A percentile compares a stretch with the other conserved stretches of the same genome.
Evolutionary conservation across 768 basidiomycete species (phyloP).

Genomic region (Phylloporus arenicola): DNA sequence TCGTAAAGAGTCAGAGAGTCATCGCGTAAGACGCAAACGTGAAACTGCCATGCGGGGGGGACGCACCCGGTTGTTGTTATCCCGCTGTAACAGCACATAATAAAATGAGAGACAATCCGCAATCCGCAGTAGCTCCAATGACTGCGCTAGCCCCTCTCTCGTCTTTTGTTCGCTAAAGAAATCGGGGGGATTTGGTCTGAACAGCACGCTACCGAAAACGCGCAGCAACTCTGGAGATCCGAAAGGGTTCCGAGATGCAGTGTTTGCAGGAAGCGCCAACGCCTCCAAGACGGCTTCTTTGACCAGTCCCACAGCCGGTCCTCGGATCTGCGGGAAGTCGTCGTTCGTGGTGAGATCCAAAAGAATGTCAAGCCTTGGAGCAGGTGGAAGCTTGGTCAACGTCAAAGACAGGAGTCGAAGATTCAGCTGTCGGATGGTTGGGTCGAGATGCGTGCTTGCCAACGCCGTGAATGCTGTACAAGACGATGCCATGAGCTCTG

Average conservation of each 20-base stretch:
- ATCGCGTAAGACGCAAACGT: not conserved
- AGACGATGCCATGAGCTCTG: slow-evolving; percentile 46
- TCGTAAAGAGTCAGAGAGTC: not conserved
- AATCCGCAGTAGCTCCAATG: slow-evolving; percentile 56
- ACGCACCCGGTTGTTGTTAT: slow-evolving; percentile 51
- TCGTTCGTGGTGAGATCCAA: slow-evolving; percentile 45
- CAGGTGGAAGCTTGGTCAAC: slow-evolving; percentile 43
- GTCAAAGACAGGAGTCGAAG: slow-evolving; percentile 57
- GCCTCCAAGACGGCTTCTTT: slow-evolving; percentile 62
- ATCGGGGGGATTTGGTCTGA: slow-evolving; percentile 51
- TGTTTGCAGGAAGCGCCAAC: slow-evolving; percentile 26
- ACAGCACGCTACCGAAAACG: slow-evolving; percentile 54
- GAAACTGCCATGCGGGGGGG: not conserved
- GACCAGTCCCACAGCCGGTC: slow-evolving; percentile 61
- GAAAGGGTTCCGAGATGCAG: slow-evolving; percentile 38
- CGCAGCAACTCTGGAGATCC: slow-evolving; percentile 51
- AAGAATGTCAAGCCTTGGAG: slow-evolving; percentile 50
- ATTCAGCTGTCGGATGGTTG: slow-evolving; percentile 50
- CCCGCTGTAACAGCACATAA: slow-evolving; percentile 58
- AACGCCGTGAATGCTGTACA: slow-evolving; percentile 47
- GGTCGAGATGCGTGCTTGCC: slow-evolving; percentile 58
- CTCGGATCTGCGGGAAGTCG: slow-evolving; percentile 61
- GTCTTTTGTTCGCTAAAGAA: slow-evolving; percentile 37
- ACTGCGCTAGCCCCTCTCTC: slow-evolving; percentile 45
- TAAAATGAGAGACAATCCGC: slow-evolving; percentile 64